Base-by-base conservation (phyloP, 495 filamentous ascomycete genomes). In the Podospora fimiseda region DNA sequence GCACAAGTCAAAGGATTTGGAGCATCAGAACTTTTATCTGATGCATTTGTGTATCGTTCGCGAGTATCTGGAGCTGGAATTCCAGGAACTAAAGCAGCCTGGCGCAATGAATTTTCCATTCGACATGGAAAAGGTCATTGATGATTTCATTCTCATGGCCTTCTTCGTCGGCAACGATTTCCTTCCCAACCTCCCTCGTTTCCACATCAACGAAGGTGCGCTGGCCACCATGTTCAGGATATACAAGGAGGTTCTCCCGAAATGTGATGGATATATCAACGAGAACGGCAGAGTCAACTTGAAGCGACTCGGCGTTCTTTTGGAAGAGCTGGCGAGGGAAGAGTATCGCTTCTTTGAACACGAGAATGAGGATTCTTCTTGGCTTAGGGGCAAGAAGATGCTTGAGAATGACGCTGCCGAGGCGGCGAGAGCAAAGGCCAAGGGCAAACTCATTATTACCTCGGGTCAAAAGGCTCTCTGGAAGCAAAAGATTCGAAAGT, bases 151-250 rank as follows among this genome's bases (percentile, higher is more conserved):
- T 64, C 80, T 99, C 39, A 95, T 99, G 88, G 91, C 90, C 24
- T 99, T 99, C 74, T 99, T 99, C 64, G 90, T 99, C 65, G 94
- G 94, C 66, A 99, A 99, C 68, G 94, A 99, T 72, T 99, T 99
- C 71, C 79, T 99, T 61, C 94, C 94, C 3, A 96, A 97, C 70
- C 74, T 99, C 47, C 94, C 94, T 2, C 88, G 94, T 57, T 72
- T 99, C 54, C 94, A 97, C 71, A 99, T 99, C 70, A 99, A 99
- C 70, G 94, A 97, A 67, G 94, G 94, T 30, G 94, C 94, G 9
- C 72, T 97, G 62, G 86, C 90, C 16, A 80, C 93, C 56, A 96
- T 97, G 91, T 99, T 99, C 68, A 89, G 87, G 67, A 83, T 94
- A 53, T 99, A 99, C 77, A 96, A 96, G 63, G 75, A 86, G 18